These are phyloP conservation scores for Elongisporangium anandrum DNA, from an alignment of 352 stramenopile genomes.

Conservation along the genomic window DNA sequence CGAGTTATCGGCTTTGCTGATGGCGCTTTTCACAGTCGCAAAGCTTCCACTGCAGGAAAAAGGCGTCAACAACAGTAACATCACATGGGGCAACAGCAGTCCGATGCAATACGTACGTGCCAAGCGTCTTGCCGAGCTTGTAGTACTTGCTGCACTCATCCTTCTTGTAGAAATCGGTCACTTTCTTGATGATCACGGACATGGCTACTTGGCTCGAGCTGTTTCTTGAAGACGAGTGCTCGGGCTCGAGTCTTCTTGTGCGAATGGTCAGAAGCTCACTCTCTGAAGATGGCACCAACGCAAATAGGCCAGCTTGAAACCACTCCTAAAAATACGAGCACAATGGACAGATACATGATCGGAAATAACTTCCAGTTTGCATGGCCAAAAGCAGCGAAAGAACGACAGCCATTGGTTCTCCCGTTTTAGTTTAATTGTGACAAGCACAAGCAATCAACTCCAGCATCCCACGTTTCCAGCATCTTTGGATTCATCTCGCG, in stretches of 20 bases:
- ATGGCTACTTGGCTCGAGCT: constrained; percentile 30
- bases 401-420: not conserved
- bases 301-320: not conserved
- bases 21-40: constrained; percentile 78
- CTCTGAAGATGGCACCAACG: not conserved
- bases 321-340: not conserved
- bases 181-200: constrained; percentile 82
- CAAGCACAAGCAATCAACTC: not conserved
- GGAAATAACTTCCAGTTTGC: not conserved
- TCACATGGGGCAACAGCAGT: not conserved
- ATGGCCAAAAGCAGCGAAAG: not conserved
- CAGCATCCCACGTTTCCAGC: not conserved
- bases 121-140: constrained; percentile 86
- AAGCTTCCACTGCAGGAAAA: constrained; percentile 61
- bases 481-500: not conserved
- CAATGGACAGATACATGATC: not conserved
- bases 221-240: not conserved
- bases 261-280: not conserved
- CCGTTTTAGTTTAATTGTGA: not conserved
- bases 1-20: constrained; percentile 73
- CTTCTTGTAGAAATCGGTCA: constrained; percentile 87
- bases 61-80: not conserved
- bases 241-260: not conserved
- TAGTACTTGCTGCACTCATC: constrained; percentile 88
- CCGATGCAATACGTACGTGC: constrained; percentile 78